Conservation (phyloP, 108 stramenopile species). For the Pseudonitzschia delicatissima region DNA sequence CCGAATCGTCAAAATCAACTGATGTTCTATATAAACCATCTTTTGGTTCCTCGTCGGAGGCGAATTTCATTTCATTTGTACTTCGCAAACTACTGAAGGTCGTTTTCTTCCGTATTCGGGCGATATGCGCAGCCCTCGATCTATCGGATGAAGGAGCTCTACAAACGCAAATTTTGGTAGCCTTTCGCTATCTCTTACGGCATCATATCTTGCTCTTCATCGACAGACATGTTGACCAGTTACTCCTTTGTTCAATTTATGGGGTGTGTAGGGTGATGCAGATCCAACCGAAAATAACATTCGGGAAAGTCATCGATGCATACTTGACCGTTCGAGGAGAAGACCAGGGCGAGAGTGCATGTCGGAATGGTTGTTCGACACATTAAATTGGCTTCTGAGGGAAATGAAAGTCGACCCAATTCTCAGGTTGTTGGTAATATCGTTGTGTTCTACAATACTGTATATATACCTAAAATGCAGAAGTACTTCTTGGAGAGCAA, state of each 20-base stretch:
- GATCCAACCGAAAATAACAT: slow-evolving; percentile 27
- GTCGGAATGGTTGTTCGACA: slow-evolving; percentile 31
- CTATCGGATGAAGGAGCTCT: slow-evolving; percentile 15
- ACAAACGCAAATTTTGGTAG: slow-evolving; percentile 32
- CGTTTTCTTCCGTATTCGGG: slow-evolving; percentile 21
- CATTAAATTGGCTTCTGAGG: slow-evolving; percentile 6
- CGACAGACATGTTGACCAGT: slow-evolving; percentile 43
- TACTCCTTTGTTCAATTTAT: slow-evolving; percentile 37
- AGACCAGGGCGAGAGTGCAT: slow-evolving; percentile 31
- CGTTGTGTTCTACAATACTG: slow-evolving; percentile 43
- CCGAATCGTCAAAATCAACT: background rate
- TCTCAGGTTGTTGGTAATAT: slow-evolving; percentile 27
- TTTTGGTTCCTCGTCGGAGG: slow-evolving; percentile 17
- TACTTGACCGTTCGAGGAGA: slow-evolving; percentile 25
- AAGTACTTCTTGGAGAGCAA: slow-evolving; percentile 31
- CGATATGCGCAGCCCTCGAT: slow-evolving; percentile 23
- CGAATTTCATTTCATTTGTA: slow-evolving; percentile 25
- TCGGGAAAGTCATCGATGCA: slow-evolving; percentile 34
- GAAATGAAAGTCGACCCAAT: slow-evolving; percentile 3
- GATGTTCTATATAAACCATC: background rate
- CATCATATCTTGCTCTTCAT: slow-evolving; percentile 29
- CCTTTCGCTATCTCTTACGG: slow-evolving; percentile 39
- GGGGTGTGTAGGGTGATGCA: slow-evolving; percentile 31
- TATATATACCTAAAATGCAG: slow-evolving; percentile 39
- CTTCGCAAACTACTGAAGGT: slow-evolving; percentile 29